These are phyloP conservation scores for Paxillus involutus DNA, from an alignment of 768 basidiomycete species.

Conservation along the genomic window DNA sequence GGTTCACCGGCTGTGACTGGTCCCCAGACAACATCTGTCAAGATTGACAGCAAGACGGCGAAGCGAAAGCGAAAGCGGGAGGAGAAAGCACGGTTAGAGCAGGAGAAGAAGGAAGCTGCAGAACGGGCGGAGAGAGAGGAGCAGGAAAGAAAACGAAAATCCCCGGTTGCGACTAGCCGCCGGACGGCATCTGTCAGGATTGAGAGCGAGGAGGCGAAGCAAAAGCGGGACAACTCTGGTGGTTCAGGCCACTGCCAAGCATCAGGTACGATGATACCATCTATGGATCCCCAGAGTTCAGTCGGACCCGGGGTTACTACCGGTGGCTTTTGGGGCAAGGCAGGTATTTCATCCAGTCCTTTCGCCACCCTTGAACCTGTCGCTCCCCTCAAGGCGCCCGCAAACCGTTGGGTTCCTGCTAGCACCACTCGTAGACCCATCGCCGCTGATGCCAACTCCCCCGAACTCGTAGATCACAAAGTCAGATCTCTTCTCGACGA, in stretches of 20 bases:
- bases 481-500: too few relatives aligned
- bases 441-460: conserved; percentile 57
- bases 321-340: conserved; percentile 29
- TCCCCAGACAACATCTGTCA: conserved; percentile 39
- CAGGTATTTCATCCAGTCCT: conserved; percentile 23
- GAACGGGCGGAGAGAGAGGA: conserved; percentile 36
- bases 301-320: conserved; percentile 47
- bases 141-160: conserved; percentile 13
- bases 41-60: conserved; percentile 68
- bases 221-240: conserved; percentile 37
- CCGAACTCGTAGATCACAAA: conserved; percentile 86
- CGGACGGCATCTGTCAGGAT: too few relatives aligned
- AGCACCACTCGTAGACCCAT: conserved; percentile 43
- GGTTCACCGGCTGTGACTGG: conserved; percentile 30
- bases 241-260: conserved; percentile 60
- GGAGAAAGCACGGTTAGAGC: conserved; percentile 42
- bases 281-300: conserved; percentile 47
- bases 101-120: too few relatives aligned
- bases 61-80: conserved; percentile 51
- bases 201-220: too few relatives aligned
- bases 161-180: conserved; percentile 42
- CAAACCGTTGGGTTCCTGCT: conserved; percentile 76
- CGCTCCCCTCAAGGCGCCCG: too few relatives aligned
- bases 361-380: conserved; percentile 55
- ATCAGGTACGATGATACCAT: conserved; percentile 40